phyloP scores from a whole-genome alignment of 2,329 filamentous ascomycete species.

The Aspergillus brasiliensis region DNA sequence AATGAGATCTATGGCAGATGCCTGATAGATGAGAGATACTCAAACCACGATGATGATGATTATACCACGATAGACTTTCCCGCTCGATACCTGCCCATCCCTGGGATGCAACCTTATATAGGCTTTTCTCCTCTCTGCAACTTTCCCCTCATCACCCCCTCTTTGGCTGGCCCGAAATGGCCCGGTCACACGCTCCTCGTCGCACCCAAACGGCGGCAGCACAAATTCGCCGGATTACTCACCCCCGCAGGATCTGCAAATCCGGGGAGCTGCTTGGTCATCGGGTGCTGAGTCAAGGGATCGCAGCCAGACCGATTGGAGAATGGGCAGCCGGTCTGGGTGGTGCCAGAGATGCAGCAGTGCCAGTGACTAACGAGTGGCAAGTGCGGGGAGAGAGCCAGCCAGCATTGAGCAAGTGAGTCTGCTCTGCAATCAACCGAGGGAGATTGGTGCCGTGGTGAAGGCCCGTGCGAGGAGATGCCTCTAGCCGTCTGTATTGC shows the following conservation, averaged over 20 bases:
- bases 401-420: no score
- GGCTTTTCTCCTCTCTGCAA: no score
- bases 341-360: no score
- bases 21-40: background rate
- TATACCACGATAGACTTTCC: no score
- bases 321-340: no score
- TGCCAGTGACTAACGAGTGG: background rate
- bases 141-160: background rate
- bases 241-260: background rate
- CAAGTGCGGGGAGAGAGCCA: background rate
- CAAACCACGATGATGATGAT: background rate
- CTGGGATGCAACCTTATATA: background rate
- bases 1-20: background rate
- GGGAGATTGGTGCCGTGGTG: background rate
- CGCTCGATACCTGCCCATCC: no score
- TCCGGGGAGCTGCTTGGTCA: background rate
- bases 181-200: background rate
- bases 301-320: background rate
- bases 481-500: no score
- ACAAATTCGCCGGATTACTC: background rate
- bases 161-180: background rate
- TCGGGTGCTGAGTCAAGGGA: background rate
- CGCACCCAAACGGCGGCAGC: background rate
- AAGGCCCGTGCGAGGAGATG: background rate
- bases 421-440: no score